A percentile compares a stretch with the other conserved stretches of the same genome.
phyloP scores from a whole-genome alignment of 805 yeast genomes.

The Saccharomycopsis fodiens region DNA sequence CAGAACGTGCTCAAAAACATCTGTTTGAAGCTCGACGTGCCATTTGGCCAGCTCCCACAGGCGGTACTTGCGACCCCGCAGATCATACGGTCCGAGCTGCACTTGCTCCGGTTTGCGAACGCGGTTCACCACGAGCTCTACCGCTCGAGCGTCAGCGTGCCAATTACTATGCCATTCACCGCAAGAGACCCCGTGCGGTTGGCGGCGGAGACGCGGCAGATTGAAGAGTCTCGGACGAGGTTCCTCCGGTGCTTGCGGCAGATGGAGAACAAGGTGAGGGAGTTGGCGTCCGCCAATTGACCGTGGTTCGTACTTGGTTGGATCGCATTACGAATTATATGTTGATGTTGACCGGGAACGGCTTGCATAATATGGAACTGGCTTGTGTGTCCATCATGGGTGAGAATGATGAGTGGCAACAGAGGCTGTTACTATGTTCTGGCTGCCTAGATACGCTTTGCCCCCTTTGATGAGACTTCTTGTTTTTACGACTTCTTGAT shows the following conservation, averaged over 20 bases:
- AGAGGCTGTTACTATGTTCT: no score
- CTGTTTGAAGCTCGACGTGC: conserved; percentile 11
- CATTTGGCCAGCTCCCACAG: conserved; percentile 6
- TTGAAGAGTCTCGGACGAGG: conserved; percentile 7
- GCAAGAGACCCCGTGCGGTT: neutral
- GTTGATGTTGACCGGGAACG: no score
- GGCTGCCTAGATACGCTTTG: no score
- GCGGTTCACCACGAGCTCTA: conserved; percentile 11
- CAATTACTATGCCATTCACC: conserved; percentile 1
- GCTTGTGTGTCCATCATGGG: no score
- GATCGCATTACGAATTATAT: no score
- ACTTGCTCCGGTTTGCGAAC: conserved; percentile 17
- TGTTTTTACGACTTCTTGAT: no score
- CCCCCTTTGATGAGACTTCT: no score
- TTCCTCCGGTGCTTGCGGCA: conserved; percentile 13
- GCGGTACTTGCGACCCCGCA: conserved; percentile 10
- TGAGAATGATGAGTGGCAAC: no score
- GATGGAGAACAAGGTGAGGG: conserved; percentile 12
- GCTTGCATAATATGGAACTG: no score
- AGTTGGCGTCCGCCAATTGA: no score
- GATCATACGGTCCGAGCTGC: conserved; percentile 17
- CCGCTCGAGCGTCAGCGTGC: conserved; percentile 1
- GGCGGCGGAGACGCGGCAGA: neutral
- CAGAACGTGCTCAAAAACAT: conserved; percentile 16
- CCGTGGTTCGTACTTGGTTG: no score